Percentiles rank a stretch among this genome's conserved stretches.
Evolutionary conservation across 2,329 filamentous ascomycete genomes (phyloP).

Genomic region (Fusarium concolor): DNA sequence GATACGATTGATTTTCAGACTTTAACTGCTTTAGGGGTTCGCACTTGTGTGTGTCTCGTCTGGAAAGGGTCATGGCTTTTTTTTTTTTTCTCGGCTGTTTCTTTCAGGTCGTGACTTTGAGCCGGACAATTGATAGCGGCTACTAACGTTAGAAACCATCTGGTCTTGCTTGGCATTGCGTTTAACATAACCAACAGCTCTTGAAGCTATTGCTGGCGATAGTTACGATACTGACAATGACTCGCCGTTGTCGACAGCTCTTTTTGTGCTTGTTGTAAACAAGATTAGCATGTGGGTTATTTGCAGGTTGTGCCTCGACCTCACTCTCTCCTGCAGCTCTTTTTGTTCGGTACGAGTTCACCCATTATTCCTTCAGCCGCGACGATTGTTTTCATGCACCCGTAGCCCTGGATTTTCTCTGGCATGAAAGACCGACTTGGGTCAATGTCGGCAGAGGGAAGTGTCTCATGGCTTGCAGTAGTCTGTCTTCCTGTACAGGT

Average conservation of each 20-base stretch:
- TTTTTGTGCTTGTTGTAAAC: background rate
- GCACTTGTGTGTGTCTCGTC: conserved; percentile 33
- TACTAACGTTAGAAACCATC: background rate
- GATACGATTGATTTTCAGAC: conserved; percentile 44
- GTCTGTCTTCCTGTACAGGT: conserved; percentile 25
- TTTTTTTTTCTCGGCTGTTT: conserved; percentile 28
- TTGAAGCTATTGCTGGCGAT: conserved; percentile 6
- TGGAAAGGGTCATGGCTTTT: conserved; percentile 32
- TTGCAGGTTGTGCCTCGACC: background rate
- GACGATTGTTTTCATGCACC: conserved; percentile 21
- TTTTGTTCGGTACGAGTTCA: conserved; percentile 9
- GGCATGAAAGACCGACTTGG: conserved; percentile 24
- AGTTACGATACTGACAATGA: background rate
- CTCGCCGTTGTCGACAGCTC: conserved; percentile 2
- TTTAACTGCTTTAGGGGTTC: conserved; percentile 35
- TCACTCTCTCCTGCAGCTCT: conserved; percentile 33
- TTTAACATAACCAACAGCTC: conserved; percentile 4
- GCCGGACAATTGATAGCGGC: conserved; percentile 20
- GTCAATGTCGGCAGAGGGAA: conserved; percentile 34
- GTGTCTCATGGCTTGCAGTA: conserved; percentile 43
- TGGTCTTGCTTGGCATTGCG: conserved; percentile 18
- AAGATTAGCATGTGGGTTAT: background rate
- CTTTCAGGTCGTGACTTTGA: conserved; percentile 9
- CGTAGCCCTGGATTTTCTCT: conserved; percentile 12
- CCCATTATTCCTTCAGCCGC: conserved; percentile 8